Base-by-base conservation (phyloP, 148 eudicot genomes). In the Silene uniflora region DNA sequence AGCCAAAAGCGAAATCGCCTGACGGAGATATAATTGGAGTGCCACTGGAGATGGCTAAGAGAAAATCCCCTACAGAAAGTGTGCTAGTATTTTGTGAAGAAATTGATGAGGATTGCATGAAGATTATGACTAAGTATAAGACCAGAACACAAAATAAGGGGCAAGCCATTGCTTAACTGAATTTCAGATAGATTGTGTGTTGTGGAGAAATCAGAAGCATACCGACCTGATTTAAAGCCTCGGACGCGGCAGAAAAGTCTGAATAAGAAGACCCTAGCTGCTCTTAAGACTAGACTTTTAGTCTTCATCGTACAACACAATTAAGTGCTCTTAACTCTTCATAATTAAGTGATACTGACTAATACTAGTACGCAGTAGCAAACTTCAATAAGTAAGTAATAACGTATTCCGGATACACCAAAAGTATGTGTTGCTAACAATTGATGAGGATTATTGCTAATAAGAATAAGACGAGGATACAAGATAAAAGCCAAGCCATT, bases 401-500 rank as follows among this genome's bases (percentile, higher is more conserved):
- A 29, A 3, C 3, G 32, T 29, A 29, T 29, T 29, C 32, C 32
- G 32, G 32, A 29, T 29, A 29, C 32, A 29, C 32, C 32, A 29
- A 3, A 29, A 29, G 32, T 29, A n/a, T n/a, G n/a, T n/a, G n/a
- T n/a, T n/a, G n/a, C n/a, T n/a, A n/a, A n/a, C n/a, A n/a, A n/a
- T n/a, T n/a, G n/a, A n/a, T n/a, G n/a, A n/a, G n/a, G n/a, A n/a
- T n/a, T n/a, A n/a, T n/a, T n/a, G n/a, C n/a, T n/a, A n/a, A n/a
- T n/a, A n/a, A n/a, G n/a, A n/a, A n/a, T n/a, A n/a, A n/a, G 65
- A 74, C 4, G 11, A 74, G 44, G 23, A 27, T 60, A 47, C 24
- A 59, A 67, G 62, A 60, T 1, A 47, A 17, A 23, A 39, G 42
- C 73, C 46, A 2, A 3, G 62, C 49, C 79, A 77, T 77, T 83